A percentile compares a stretch with the other conserved stretches of the same genome.
phyloP scores from a whole-genome alignment of 2,329 filamentous ascomycete species.

The Aspergillus sp. region DNA sequence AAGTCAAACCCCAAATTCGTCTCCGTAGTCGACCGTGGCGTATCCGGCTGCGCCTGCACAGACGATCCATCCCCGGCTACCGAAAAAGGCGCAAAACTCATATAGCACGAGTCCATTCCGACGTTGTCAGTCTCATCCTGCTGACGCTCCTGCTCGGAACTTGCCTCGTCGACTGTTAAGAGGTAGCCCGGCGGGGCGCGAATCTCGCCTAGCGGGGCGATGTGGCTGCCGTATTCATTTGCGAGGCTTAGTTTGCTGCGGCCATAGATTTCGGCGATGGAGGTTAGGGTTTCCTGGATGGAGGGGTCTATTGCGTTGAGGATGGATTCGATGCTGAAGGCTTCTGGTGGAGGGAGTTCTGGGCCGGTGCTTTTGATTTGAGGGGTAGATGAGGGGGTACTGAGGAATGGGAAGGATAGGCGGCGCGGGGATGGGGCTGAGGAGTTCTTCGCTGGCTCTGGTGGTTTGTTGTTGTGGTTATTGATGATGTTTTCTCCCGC shows the following conservation, averaged over 20 bases:
- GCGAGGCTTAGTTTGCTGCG: slow-evolving; percentile 55
- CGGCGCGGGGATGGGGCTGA: slow-evolving; percentile 11
- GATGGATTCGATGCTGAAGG: slow-evolving; percentile 52
- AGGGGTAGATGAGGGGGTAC: slow-evolving; percentile 8
- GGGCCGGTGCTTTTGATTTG: slow-evolving; percentile 12
- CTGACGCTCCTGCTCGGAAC: slow-evolving; percentile 30
- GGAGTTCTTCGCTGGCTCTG: background rate
- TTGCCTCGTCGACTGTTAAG: slow-evolving; percentile 39
- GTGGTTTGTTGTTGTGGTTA: slow-evolving; percentile 6
- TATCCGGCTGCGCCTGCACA: slow-evolving; percentile 8
- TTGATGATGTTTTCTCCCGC: slow-evolving; percentile 24
- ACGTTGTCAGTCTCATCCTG: slow-evolving; percentile 31
- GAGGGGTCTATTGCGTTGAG: slow-evolving; percentile 53
- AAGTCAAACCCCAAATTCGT: slow-evolving; percentile 1
- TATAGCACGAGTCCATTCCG: slow-evolving; percentile 31
- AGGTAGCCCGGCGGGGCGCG: slow-evolving; percentile 30
- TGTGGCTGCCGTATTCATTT: slow-evolving; percentile 56
- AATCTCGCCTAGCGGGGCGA: slow-evolving; percentile 56
- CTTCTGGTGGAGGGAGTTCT: slow-evolving; percentile 42
- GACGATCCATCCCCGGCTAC: slow-evolving; percentile 10
- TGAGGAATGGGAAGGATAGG: slow-evolving; percentile 24
- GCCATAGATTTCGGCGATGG: slow-evolving; percentile 58
- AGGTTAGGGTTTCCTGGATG: slow-evolving; percentile 52
- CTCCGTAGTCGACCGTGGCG: slow-evolving; percentile 5
- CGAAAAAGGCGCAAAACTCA: slow-evolving; percentile 10